Conservation (phyloP, 1,284 basidiomycete genomes). For the Pseudozyma thailandica region DNA sequence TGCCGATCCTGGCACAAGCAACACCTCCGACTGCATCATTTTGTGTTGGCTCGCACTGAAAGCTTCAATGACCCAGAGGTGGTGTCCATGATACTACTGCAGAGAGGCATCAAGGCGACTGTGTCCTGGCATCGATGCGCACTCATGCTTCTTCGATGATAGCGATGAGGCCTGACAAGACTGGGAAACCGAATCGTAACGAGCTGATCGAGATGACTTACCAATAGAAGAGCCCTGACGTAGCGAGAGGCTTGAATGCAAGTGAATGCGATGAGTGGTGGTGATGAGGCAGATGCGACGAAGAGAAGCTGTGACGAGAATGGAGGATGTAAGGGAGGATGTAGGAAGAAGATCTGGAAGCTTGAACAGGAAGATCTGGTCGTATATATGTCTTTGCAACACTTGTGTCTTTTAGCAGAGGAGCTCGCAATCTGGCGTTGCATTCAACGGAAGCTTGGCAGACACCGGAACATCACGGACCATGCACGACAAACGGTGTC, state of each 20-base stretch:
- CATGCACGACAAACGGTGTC: not conserved
- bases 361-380: conserved; percentile 4
- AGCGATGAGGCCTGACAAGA: no score
- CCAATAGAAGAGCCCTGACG: conserved; percentile 3
- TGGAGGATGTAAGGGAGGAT: conserved; percentile 2
- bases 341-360: conserved; percentile 5
- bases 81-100: no score
- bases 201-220: conserved; percentile 13
- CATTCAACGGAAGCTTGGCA: not conserved
- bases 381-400: conserved; percentile 45
- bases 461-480: conserved; percentile 38
- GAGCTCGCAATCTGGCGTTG: not conserved
- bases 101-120: no score
- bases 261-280: conserved; percentile 20
- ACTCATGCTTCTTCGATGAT: no score
- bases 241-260: not conserved
- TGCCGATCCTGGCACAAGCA: no score
- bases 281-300: conserved; percentile 9
- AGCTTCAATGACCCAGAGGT: no score
- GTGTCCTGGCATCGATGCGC: no score
- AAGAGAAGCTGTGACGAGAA: conserved; percentile 7
- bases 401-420: conserved; percentile 24
- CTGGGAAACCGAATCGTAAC: not conserved
- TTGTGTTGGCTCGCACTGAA: no score
- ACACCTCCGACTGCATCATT: no score